These are phyloP conservation scores for Fraxinus americana DNA, from an alignment of 257 asterid species.

Conservation along the genomic window DNA sequence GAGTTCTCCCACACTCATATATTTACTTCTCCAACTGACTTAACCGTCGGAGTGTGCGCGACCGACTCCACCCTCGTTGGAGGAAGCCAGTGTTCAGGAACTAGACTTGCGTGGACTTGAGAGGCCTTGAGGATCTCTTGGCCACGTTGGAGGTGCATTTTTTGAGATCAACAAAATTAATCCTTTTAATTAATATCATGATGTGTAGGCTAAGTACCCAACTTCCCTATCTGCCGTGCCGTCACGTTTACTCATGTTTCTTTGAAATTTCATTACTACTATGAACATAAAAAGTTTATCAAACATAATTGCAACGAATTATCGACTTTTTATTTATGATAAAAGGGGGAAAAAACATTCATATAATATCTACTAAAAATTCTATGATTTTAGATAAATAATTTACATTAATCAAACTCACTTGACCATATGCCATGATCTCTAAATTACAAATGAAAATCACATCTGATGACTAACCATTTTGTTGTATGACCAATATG, in stretches of 20 bases:
- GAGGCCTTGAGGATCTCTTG: too few species aligned
- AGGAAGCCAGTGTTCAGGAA: too few species aligned
- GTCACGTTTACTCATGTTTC: not conserved
- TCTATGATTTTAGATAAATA: not conserved
- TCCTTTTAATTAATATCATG: conserved; percentile 25
- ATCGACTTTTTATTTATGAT: not conserved
- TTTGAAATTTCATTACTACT: not conserved
- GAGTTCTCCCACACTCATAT: too few species aligned
- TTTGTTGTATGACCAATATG: conserved; percentile 15
- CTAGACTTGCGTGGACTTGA: too few species aligned
- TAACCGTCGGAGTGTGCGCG: too few species aligned
- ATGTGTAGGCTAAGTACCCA: conserved; percentile 23
- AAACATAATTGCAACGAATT: not conserved
- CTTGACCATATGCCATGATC: conserved; percentile 1
- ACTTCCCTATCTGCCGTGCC: conserved; percentile 3
- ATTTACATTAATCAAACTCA: not conserved
- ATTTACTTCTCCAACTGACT: too few species aligned
- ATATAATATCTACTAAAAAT: not conserved
- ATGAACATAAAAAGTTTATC: too few species aligned
- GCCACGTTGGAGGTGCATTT: too few species aligned
- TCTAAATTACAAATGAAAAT: conserved; percentile 16
- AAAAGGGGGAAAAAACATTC: not conserved
- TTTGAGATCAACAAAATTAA: too few species aligned
- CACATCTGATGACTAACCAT: conserved; percentile 26
- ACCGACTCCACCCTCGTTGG: too few species aligned